Evolutionary conservation across 164 flowering plant species (phyloP).

Genomic region (Aristolochia contorta): DNA sequence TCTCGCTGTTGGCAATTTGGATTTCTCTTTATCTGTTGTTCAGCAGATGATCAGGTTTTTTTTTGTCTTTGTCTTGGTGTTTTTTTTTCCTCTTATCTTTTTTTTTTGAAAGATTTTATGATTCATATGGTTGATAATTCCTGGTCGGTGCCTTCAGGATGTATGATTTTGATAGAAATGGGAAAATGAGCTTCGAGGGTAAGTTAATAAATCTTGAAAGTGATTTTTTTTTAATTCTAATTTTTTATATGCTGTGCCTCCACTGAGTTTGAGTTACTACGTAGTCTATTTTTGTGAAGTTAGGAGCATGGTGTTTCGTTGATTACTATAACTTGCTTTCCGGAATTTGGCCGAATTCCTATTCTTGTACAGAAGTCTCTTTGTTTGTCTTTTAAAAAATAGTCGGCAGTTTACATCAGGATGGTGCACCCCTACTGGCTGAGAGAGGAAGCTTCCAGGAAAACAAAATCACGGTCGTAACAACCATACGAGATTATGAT

Average conservation of each 20-base stretch:
- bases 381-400: neutral
- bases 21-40: conserved; percentile 56
- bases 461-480: too few species aligned
- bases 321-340: neutral
- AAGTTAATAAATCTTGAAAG: neutral
- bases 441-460: too few species aligned
- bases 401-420: too few species aligned
- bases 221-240: neutral
- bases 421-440: too few species aligned
- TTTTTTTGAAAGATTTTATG: neutral
- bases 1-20: conserved; percentile 58
- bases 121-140: neutral
- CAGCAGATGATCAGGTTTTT: conserved; percentile 85
- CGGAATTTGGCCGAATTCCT: neutral
- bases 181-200: conserved; percentile 82
- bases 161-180: conserved; percentile 77
- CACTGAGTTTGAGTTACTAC: neutral
- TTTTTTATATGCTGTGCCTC: neutral
- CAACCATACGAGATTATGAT: too few species aligned
- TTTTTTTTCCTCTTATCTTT: neutral
- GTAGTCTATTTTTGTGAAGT: neutral
- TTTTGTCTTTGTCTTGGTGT: neutral
- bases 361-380: neutral
- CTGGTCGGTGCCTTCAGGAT: conserved; percentile 32
- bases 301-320: neutral